Percentiles rank a stretch among this genome's conserved stretches.
These are phyloP conservation scores for Syzygium grande DNA, from an alignment of 345 rosid genomes.

Conservation along the genomic window DNA sequence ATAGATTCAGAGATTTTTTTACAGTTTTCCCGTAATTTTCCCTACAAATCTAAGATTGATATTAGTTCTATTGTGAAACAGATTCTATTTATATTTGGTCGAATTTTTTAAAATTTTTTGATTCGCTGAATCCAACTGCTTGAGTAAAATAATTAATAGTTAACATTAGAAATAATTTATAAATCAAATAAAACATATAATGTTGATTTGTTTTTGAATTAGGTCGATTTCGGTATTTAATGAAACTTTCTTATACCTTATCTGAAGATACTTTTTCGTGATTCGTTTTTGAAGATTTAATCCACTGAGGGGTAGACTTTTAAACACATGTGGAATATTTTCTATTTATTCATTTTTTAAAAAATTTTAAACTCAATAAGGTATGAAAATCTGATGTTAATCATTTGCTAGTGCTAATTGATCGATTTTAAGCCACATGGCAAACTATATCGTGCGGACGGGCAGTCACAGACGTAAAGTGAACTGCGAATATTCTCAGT, in stretches of 20 bases:
- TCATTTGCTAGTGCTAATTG: too few species aligned
- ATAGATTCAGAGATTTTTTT: too few species aligned
- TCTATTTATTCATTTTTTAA: accelerated
- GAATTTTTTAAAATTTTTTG: too few species aligned
- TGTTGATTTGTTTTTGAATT: too few species aligned
- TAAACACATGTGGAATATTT: neutral
- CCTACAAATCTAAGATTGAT: neutral
- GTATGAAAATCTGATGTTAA: neutral
- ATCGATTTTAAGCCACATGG: neutral
- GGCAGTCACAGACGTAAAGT: neutral
- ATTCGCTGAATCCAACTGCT: neutral
- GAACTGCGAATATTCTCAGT: neutral
- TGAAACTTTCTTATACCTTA: neutral
- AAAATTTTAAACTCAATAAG: neutral
- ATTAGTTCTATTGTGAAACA: neutral
- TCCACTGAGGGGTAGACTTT: neutral
- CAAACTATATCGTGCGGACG: neutral
- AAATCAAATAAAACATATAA: too few species aligned
- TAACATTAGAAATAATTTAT: too few species aligned
- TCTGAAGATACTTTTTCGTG: neutral
- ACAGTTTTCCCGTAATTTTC: too few species aligned
- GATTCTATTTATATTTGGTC: neutral
- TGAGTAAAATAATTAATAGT: too few species aligned
- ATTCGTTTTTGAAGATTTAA: neutral
- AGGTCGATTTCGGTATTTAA: neutral